Conservation (phyloP, 2,329 filamentous ascomycete species). For the Daldinia eschscholtzii region DNA sequence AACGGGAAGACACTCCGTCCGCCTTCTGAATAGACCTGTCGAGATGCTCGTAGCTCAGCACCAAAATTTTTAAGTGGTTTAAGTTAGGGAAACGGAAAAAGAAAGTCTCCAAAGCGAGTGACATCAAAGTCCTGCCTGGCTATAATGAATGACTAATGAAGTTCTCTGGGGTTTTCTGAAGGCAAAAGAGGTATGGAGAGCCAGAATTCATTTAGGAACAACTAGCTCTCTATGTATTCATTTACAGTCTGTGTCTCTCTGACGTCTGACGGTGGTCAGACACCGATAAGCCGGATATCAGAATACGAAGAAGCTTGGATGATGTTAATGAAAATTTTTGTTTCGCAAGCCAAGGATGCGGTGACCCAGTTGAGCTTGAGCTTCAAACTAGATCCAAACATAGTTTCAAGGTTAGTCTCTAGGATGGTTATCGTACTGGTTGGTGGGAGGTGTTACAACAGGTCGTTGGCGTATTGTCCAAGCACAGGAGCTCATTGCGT, state of each 20-base stretch:
- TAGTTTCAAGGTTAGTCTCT: not conserved
- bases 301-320: conserved; percentile 3
- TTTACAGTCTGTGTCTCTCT: not conserved
- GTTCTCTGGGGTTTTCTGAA: not conserved
- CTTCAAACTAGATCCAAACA: conserved; percentile 25
- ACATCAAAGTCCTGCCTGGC: conserved; percentile 10
- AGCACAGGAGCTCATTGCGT: conserved; percentile 8
- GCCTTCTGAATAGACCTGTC: conserved; percentile 1
- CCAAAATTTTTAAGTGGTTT: not conserved
- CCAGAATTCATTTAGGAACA: conserved; percentile 7
- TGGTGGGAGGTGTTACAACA: not conserved
- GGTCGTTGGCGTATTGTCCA: not conserved
- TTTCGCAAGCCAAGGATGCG: conserved; percentile 12
- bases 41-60: conserved; percentile 6
- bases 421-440: not conserved
- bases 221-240: conserved; percentile 15
- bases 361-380: conserved; percentile 3
- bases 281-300: not conserved
- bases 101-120: conserved; percentile 13
- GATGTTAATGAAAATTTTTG: not conserved
- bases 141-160: conserved; percentile 32
- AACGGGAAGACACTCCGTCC: not conserved
- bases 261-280: conserved; percentile 2
- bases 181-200: not conserved
- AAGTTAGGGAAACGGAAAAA: conserved; percentile 4